Percentiles rank a stretch among this genome's conserved stretches.
phyloP scores from a whole-genome alignment of 345 rosid genomes.

The Hevea brasiliensis region DNA sequence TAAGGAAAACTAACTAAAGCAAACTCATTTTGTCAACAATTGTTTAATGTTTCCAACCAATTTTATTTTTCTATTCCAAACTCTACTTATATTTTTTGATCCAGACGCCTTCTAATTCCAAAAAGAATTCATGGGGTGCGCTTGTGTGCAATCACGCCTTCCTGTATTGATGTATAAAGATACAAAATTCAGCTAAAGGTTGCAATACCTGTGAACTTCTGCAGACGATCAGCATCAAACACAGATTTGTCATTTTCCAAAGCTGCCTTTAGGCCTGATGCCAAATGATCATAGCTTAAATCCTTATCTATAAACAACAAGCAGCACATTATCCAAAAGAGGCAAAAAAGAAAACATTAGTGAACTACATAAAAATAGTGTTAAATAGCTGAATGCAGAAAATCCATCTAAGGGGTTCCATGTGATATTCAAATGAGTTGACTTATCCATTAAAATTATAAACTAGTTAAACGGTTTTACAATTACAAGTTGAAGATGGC shows the following conservation, averaged over 20 bases:
- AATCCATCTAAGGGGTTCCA: neutral
- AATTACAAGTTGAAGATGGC: neutral
- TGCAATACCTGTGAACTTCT: conserved; percentile 55
- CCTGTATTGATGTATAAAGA: neutral
- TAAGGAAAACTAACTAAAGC: neutral
- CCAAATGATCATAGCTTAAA: conserved; percentile 59
- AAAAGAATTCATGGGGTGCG: neutral
- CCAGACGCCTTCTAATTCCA: neutral
- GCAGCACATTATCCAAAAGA: neutral
- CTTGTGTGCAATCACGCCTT: neutral
- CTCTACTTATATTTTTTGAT: neutral
- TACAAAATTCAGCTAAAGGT: neutral
- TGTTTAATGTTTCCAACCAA: neutral
- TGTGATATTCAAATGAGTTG: neutral
- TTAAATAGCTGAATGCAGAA: neutral
- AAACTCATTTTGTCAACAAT: neutral
- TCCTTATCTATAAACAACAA: conserved; percentile 47
- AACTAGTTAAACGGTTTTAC: neutral
- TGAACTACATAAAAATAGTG: neutral
- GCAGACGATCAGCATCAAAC: conserved; percentile 71
- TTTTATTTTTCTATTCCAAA: neutral
- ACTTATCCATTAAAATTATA: neutral
- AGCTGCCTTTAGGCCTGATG: conserved; percentile 68
- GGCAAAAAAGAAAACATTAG: neutral
- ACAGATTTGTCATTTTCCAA: conserved; percentile 60